Evolutionary conservation across 352 stramenopile genomes (phyloP).

Genomic region (Albugo laibachii): DNA sequence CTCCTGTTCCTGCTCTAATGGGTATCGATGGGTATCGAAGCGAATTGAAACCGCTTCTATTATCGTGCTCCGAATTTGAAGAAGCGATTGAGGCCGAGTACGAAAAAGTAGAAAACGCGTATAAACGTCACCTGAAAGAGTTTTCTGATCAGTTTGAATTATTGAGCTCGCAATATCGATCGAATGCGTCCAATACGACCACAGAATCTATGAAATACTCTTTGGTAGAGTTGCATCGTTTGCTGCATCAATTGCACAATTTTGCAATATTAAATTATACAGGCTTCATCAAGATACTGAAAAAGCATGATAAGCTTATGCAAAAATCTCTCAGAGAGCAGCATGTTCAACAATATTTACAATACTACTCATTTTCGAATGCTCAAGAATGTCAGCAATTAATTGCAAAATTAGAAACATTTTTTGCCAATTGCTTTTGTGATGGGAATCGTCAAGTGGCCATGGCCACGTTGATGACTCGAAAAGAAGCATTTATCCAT

Average conservation of each 20-base stretch:
- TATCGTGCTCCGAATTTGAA: conserved; percentile 31
- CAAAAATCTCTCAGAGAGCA: conserved; percentile 16
- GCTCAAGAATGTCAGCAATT: conserved; percentile 26
- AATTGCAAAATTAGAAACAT: conserved; percentile 29
- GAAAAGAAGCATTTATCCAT: conserved; percentile 48
- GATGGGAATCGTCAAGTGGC: conserved; percentile 49
- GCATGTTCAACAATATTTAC: conserved; percentile 27
- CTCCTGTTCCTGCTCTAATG: too few relatives aligned
- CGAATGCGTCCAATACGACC: conserved; percentile 26
- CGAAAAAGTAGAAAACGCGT: conserved; percentile 86
- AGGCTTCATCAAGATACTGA: conserved; percentile 94
- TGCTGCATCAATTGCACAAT: conserved; percentile 89
- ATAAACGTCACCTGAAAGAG: conserved; percentile 64
- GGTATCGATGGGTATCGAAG: too few relatives aligned
- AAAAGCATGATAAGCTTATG: conserved; percentile 89
- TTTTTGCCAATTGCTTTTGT: conserved; percentile 59
- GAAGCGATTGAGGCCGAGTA: conserved; percentile 62
- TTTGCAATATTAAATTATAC: conserved; percentile 97
- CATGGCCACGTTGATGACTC: conserved; percentile 61
- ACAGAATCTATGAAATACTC: conserved; percentile 85
- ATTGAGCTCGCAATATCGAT: conserved; percentile 47
- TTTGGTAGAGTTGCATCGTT: conserved; percentile 85
- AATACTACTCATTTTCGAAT: conserved; percentile 29
- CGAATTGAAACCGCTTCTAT: too few relatives aligned
- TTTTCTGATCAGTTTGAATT: conserved; percentile 68